phyloP scores from a whole-genome alignment of 1,139 yeast genomes.

The Trichomonascaceae sp. region DNA sequence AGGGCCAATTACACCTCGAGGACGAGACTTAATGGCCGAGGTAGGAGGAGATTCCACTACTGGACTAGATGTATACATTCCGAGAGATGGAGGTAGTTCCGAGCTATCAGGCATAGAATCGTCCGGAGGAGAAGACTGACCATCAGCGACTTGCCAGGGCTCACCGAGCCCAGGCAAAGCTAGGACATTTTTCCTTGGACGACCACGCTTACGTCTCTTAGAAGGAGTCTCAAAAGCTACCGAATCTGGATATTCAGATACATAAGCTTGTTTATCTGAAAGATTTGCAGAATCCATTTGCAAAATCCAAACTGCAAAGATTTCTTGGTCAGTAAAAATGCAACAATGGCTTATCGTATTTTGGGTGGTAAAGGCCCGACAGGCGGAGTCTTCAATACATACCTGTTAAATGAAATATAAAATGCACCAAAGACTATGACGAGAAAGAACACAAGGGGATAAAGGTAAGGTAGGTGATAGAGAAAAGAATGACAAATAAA shows the following conservation, averaged over 20 bases:
- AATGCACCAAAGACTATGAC: not conserved
- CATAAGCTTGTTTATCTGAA: not conserved
- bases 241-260: not conserved
- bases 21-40: not conserved
- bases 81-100: slow-evolving; percentile 14
- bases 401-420: not conserved
- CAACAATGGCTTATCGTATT: not conserved
- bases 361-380: not conserved
- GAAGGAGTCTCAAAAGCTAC: not conserved
- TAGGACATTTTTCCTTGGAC: slow-evolving; percentile 7
- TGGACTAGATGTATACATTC: slow-evolving; percentile 19
- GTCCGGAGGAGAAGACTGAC: slow-evolving; percentile 2
- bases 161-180: slow-evolving; percentile 7
- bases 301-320: not conserved
- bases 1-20: no score
- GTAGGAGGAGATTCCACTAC: slow-evolving; percentile 17
- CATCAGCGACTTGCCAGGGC: slow-evolving; percentile 5
- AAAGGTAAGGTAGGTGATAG: not conserved
- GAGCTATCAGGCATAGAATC: not conserved
- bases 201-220: slow-evolving; percentile 4
- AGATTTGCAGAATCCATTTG: not conserved
- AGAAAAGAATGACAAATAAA: not conserved
- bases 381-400: not conserved
- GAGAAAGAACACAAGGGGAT: not conserved
- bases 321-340: not conserved